A percentile compares a stretch with the other conserved stretches of the same genome.
Evolutionary conservation across 169 alveolate species (phyloP).

Genomic region (Plasmodium sp.): DNA sequence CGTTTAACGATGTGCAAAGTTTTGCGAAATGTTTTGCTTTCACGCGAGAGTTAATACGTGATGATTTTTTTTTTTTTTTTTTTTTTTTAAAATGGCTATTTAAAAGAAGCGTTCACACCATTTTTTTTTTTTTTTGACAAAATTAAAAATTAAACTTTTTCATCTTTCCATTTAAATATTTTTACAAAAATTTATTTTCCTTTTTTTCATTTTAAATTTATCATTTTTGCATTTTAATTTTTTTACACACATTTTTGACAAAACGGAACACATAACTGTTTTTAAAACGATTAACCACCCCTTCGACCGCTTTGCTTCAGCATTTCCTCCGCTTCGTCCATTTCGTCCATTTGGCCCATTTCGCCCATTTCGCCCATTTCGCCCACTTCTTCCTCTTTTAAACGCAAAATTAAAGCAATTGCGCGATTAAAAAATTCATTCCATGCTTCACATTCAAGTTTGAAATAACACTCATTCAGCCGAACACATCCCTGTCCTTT

Average conservation of each 20-base stretch:
- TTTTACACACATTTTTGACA: not conserved
- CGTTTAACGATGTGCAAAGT: not conserved
- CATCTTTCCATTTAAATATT: constrained; percentile 5
- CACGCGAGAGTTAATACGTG: not conserved
- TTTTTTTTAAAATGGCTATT: not conserved
- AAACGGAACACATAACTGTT: not conserved
- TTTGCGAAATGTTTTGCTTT: not conserved
- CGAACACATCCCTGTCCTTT: not conserved
- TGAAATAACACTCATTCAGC: not conserved
- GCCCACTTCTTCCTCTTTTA: not conserved
- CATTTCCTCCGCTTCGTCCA: not conserved
- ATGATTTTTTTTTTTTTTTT: not conserved
- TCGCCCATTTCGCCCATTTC: not conserved
- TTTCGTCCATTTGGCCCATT: not conserved
- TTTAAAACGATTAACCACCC: not conserved
- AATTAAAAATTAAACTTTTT: not conserved
- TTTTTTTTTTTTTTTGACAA: constrained; percentile 7
- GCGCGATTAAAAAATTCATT: not conserved
- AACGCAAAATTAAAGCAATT: not conserved
- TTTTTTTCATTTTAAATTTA: not conserved
- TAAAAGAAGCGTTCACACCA: not conserved
- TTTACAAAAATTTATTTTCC: not conserved
- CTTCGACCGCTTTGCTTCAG: not conserved
- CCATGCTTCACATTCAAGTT: not conserved
- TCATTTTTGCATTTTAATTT: not conserved